Percentiles rank a stretch among this genome's conserved stretches.
Conservation (phyloP, 106 monocot genomes). For the Agapanthus africanus region DNA sequence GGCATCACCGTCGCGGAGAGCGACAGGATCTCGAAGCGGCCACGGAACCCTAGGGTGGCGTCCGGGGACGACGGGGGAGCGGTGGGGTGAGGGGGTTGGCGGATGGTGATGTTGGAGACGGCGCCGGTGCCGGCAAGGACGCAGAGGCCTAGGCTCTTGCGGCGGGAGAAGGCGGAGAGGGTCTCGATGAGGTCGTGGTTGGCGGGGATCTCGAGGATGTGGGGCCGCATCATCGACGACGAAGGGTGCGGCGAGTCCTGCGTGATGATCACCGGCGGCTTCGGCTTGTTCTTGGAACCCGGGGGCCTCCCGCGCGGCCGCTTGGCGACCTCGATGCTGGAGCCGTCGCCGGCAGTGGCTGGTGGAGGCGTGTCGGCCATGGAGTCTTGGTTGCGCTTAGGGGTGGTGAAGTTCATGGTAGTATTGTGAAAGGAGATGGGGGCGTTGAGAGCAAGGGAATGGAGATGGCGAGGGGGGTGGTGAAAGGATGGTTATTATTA, state of each 20-base stretch:
- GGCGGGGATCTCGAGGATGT: conserved; percentile 39
- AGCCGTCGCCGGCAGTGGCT: too few relatives aligned
- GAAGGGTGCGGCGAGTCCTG: conserved; percentile 8
- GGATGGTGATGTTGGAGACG: conserved; percentile 29
- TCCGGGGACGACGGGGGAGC: neutral
- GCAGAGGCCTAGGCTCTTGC: conserved; percentile 33
- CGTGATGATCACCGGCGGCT: conserved; percentile 31
- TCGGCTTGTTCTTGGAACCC: conserved; percentile 52
- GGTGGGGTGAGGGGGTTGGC: conserved; percentile 7
- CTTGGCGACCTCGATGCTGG: conserved; percentile 30
- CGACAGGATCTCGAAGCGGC: conserved; percentile 30
- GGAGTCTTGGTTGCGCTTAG: too few relatives aligned
- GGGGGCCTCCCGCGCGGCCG: conserved; percentile 36
- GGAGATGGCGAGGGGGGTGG: too few relatives aligned
- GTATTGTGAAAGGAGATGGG: too few relatives aligned
- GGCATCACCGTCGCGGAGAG: conserved; percentile 36
- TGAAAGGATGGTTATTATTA: too few relatives aligned
- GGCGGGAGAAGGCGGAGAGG: conserved; percentile 29
- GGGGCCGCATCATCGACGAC: conserved; percentile 24
- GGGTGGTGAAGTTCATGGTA: too few relatives aligned
- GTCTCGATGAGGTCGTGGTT: conserved; percentile 28
- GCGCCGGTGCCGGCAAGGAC: conserved; percentile 35
- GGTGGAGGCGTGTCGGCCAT: too few relatives aligned
- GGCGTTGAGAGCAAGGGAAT: too few relatives aligned
- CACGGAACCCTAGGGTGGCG: too few relatives aligned